Evolutionary conservation across 352 stramenopile genomes (phyloP), one percentile per base, ranked within the genome.

Genomic region (Globisporangium polare): DNA sequence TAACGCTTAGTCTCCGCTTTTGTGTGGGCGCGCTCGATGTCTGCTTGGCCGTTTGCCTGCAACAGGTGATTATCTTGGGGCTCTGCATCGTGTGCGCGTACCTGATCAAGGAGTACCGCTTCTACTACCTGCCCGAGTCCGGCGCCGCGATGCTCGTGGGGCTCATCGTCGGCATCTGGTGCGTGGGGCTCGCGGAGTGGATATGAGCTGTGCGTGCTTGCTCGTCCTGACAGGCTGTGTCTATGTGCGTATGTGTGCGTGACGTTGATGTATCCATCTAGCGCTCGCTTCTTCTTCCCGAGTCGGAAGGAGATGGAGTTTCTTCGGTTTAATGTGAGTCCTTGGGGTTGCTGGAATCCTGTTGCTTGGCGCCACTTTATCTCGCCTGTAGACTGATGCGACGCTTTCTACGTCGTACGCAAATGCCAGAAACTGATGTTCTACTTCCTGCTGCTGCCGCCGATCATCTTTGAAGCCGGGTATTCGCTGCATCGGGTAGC

Each of bases 391-490:
- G 33, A 29, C 8, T 18, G 3, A n/a, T 42, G 29, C 20, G 13
- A 17, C 24, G 8, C 17, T 6, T 17, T n/a, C n/a, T 17, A 0
- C 51, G 9, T 27, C 18, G 18, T 52, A 24, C 41, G 20, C 9
- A 22, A 8, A 17, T 9, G n/a, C 55, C 22, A 90, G 78, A 89
- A 89, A 83, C 65, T 90, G 65, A 66, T 98, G 17, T 99, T 99
- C 68, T 99, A 98, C 75, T 99, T 99, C 65, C 65, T 98, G 22
- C 71, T 99, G 50, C 74, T 99, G 43, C 96, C 96, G 20, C 95
- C 95, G 7, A 99, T 99, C 60, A 99, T 99, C 61, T 99, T 99
- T 66, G 96, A 99, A 76, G 96, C 95, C 0, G 95, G 96, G 0
- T 98, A 98, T 70, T 97, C 89, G 33, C 71, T 98, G 1, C 79